These are phyloP conservation scores for Thinopyrum elongatum DNA, from an alignment of 176 grass and related monocot species.

Conservation along the genomic window DNA sequence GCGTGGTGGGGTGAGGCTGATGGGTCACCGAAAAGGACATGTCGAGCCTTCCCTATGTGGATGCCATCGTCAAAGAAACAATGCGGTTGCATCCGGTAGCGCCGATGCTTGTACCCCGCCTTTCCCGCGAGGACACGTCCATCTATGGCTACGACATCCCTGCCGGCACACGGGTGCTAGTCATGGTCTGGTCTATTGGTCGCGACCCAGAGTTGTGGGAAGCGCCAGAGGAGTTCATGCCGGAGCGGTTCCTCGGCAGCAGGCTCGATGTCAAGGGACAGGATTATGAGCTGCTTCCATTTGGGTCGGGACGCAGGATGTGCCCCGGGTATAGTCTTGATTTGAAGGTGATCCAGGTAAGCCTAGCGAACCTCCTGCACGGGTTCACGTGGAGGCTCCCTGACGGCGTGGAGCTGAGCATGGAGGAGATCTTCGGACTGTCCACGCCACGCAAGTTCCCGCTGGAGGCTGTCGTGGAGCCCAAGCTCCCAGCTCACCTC, in stretches of 20 bases:
- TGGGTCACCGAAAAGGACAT: no score
- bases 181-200: no score
- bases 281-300: slow-evolving; percentile 16
- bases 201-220: slow-evolving; percentile 55
- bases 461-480: no score
- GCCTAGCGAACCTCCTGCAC: slow-evolving; percentile 60
- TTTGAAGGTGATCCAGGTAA: slow-evolving; percentile 64
- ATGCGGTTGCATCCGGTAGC: slow-evolving; percentile 43
- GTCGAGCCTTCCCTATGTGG: no score
- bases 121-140: slow-evolving; percentile 35
- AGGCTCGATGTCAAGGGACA: slow-evolving; percentile 64
- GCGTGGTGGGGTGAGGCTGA: no score
- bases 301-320: slow-evolving; percentile 61
- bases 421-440: slow-evolving; percentile 63
- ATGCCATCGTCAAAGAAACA: no score
- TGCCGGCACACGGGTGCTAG: no score
- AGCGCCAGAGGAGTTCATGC: slow-evolving; percentile 19
- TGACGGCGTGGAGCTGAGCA: slow-evolving; percentile 45
- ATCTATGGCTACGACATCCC: slow-evolving; percentile 28
- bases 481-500: no score
- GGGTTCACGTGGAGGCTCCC: slow-evolving; percentile 62
- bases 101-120: slow-evolving; percentile 49
- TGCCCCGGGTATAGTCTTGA: slow-evolving; percentile 64
- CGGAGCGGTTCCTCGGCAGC: slow-evolving; percentile 24
- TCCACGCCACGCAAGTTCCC: neutral